Base-by-base conservation (phyloP, 2,329 filamentous ascomycete species). In the Ophiostoma pallidulum region DNA sequence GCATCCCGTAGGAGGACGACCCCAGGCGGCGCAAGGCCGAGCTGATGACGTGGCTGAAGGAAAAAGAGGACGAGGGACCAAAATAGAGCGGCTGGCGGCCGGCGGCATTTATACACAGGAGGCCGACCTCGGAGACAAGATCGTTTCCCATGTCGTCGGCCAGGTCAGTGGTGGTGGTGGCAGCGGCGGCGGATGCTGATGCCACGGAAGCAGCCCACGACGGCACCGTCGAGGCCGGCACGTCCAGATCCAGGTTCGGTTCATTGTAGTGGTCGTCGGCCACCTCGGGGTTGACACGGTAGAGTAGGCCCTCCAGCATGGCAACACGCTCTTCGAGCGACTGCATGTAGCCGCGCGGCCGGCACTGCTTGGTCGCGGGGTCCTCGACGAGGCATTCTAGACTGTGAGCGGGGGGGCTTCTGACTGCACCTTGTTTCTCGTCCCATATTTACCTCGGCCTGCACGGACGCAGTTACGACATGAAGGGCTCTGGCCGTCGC, bases 1-100 rank as follows among this genome's bases (percentile, higher is more conserved):
- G n/a, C n/a, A n/a, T n/a, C n/a, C n/a, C n/a, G n/a, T n/a, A n/a
- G n/a, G n/a, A n/a, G n/a, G n/a, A n/a, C n/a, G n/a, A n/a, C n/a
- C n/a, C n/a, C n/a, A n/a, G n/a, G n/a, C n/a, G n/a, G n/a, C n/a
- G n/a, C 45, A 61, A 53, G 2, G 57, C 51, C 7, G 57, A 47
- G 35, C 56, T 56, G 16, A 59, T 54, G 13, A 61, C 51, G n/a
- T 57, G 55, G 26, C 59, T 59, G 44, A 65, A 64, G 0, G 59
- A 58, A 20, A 65, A 52, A 2, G 62, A 59, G 2, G 62, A 66
- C 0, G 64, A 66, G 4, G 62, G 54, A 0, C 64, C 64, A 24
- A 67, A 60, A 51, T 64, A 65, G 13, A 63, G 62, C 8, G 63
- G 61, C 55, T 66, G 62, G 4, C 56, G 52, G 1, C 62, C 62